Evolutionary conservation across 257 asterid species (phyloP), one percentile per base, ranked within the genome.

Genomic region (Nicotiana tomentosiformis): DNA sequence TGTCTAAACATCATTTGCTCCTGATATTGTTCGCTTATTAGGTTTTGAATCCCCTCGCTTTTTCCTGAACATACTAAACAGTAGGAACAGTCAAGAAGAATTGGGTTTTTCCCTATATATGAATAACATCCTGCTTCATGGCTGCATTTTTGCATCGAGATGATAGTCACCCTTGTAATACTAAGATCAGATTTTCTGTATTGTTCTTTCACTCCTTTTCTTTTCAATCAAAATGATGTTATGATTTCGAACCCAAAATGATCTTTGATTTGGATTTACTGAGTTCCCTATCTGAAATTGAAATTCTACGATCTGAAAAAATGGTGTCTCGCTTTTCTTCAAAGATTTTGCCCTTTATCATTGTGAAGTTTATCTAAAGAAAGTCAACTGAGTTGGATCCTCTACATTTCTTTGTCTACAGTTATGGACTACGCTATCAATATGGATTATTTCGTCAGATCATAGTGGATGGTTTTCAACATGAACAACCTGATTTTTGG

Each of bases 401-500:
- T 82, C 66, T 65, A n/a, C 35, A 70, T 84, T 26, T 66, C 30
- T 53, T 65, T 57, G 64, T 82, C 56, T 80, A 72, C 88, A 89
- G 92, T 78, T 89, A 89, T 84, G 92, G 92, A 56, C 81, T 89
- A 66, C 92, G 92, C 83, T 89, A 89, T 83, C 92, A 89, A 51
- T 89, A 89, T 84, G 92, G 90, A 80, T 74, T 89, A 76, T 89
- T 89, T 88, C 90, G 92, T 43, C 92, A 87, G 82, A 84, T 86
- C 81, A 89, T 89, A 53, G 86, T 87, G 77, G 92, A 89, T 76
- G 92, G 92, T 6, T 89, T 86, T 84, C 92, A 87, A 84, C 92
- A 86, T 37, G 92, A 89, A 83, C 88, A 89, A 66, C 92, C 92
- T 16, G 92, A 89, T 83, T 89, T 84, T 82, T 89, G 92, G 92